phyloP scores from a whole-genome alignment of 352 stramenopile species.

The Vaucheria bursata region DNA sequence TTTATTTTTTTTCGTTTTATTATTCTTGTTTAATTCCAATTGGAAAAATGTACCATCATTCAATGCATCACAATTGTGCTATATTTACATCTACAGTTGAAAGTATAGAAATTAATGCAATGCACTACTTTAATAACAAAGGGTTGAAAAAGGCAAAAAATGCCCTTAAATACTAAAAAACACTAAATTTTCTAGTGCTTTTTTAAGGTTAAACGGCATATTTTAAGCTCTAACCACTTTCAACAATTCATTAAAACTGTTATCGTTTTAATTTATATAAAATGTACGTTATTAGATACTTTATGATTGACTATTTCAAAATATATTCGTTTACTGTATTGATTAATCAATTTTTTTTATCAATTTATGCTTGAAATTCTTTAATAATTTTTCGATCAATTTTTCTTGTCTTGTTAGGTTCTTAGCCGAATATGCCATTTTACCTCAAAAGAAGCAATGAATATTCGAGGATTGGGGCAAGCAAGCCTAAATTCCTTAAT shows the following conservation, averaged over 20 bases:
- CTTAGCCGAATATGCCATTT: slow-evolving; percentile 36
- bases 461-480: slow-evolving; percentile 31
- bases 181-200: no score
- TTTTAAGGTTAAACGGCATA: no score
- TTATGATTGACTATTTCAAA: not conserved
- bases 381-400: not conserved
- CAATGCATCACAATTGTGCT: no score
- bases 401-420: not conserved
- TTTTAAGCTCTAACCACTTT: no score
- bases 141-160: no score
- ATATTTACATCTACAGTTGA: no score
- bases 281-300: not conserved
- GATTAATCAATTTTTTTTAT: not conserved
- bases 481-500: slow-evolving; percentile 30
- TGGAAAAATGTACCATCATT: no score
- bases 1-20: no score
- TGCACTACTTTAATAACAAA: no score
- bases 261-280: not conserved
- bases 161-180: no score
- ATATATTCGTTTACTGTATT: not conserved
- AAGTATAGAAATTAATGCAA: no score
- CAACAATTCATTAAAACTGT: not conserved
- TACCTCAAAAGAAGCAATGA: slow-evolving; percentile 33
- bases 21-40: no score
- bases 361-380: not conserved